Evolutionary conservation across 495 filamentous ascomycete species (phyloP).

Genomic region (Choiromyces venosus): DNA sequence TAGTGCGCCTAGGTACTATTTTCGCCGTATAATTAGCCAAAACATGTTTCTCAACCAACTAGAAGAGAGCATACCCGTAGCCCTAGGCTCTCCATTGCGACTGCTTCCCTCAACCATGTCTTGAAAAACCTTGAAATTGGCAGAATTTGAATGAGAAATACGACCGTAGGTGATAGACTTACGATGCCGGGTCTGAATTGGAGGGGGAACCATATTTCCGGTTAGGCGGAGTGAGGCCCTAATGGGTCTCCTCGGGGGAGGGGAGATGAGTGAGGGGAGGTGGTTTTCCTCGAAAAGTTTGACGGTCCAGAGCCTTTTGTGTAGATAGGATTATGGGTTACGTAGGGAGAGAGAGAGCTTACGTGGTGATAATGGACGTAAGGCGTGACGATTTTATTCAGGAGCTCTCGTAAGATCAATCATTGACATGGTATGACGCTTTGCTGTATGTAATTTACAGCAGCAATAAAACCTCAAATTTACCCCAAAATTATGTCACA

Average conservation of each 20-base stretch:
- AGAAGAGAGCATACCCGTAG: not conserved
- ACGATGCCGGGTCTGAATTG: slow-evolving; percentile 4
- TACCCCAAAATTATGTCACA: not conserved
- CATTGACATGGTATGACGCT: not conserved
- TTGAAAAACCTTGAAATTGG: slow-evolving; percentile 30
- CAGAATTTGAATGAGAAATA: slow-evolving; percentile 14
- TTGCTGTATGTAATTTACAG: not conserved
- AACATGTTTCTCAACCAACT: slow-evolving; percentile 12
- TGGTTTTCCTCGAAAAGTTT: not conserved
- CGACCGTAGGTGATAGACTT: slow-evolving; percentile 29
- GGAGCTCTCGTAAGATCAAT: not conserved
- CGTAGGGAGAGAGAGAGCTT: not conserved
- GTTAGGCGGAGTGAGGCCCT: not conserved
- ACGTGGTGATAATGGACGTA: not conserved
- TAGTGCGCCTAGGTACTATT: not conserved
- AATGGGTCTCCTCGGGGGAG: not conserved
- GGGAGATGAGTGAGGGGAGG: not conserved
- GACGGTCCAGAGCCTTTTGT: not conserved
- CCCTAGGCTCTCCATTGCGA: not conserved
- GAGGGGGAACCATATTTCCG: not conserved
- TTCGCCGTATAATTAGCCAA: not conserved
- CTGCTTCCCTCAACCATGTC: slow-evolving; percentile 12
- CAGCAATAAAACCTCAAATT: not conserved
- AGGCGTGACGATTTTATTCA: not conserved
- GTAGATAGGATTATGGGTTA: not conserved